phyloP scores from a whole-genome alignment of 192 early-diverging fungal genomes.

The Rhizophagus clarus region DNA sequence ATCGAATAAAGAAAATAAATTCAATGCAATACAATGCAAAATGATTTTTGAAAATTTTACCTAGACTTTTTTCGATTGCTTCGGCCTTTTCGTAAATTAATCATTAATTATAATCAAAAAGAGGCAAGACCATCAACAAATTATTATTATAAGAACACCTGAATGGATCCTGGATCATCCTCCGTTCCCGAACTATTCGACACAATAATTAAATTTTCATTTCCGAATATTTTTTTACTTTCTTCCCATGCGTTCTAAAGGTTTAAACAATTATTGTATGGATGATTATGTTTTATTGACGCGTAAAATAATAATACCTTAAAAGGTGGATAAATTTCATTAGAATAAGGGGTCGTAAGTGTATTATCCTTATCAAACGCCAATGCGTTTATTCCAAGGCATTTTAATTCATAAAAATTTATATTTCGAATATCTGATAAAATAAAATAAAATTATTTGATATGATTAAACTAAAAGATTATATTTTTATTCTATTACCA shows the following conservation, averaged over 20 bases:
- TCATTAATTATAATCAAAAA: slow-evolving; percentile 19
- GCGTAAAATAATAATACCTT: slow-evolving; percentile 35
- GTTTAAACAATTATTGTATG: background rate
- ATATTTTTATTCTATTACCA: slow-evolving; percentile 40
- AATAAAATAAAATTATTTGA: background rate
- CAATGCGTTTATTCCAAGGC: slow-evolving; percentile 67
- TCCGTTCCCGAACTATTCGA: slow-evolving; percentile 90
- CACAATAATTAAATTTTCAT: slow-evolving; percentile 71
- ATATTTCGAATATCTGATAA: slow-evolving; percentile 67
- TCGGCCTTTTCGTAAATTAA: slow-evolving; percentile 37
- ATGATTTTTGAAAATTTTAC: slow-evolving; percentile 25
- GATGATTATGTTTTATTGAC: background rate
- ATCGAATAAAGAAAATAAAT: slow-evolving; percentile 17
- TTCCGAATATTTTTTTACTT: slow-evolving; percentile 65
- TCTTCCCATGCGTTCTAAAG: slow-evolving; percentile 59
- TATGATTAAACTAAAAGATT: background rate
- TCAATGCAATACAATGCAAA: background rate
- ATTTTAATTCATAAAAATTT: slow-evolving; percentile 60
- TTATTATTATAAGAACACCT: slow-evolving; percentile 37
- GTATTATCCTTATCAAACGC: slow-evolving; percentile 99
- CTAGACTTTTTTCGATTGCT: slow-evolving; percentile 48
- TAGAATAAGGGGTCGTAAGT: slow-evolving; percentile 80
- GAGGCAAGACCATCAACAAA: background rate
- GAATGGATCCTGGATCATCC: slow-evolving; percentile 61
- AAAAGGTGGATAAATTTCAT: slow-evolving; percentile 71